Conservation (phyloP, 495 filamentous ascomycete genomes). For the Penicillium simplicissimum region DNA sequence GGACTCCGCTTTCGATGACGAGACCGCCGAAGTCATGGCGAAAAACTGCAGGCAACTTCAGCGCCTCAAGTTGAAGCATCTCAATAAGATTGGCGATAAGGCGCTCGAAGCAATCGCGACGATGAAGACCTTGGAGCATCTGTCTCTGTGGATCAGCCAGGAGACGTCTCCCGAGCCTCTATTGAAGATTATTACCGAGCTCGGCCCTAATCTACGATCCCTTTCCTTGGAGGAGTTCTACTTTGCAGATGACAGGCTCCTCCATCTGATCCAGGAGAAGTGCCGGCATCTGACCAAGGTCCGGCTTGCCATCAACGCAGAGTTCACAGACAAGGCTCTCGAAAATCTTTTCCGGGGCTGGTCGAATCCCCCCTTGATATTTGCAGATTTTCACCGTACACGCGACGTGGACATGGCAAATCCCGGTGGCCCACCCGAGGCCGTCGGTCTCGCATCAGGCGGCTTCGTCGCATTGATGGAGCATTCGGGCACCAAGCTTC, state of each 20-base stretch:
- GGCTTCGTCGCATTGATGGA: constrained; percentile 79
- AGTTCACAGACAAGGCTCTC: constrained; percentile 72
- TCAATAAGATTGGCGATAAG: constrained; percentile 50
- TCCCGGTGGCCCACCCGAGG: constrained; percentile 55
- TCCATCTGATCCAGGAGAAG: constrained; percentile 62
- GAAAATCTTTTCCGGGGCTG: constrained; percentile 70
- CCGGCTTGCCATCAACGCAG: constrained; percentile 71
- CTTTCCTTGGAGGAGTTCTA: constrained; percentile 67
- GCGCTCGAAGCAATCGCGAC: constrained; percentile 54
- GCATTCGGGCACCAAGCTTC: constrained; percentile 69
- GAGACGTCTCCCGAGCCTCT: constrained; percentile 57
- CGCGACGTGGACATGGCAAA: constrained; percentile 73
- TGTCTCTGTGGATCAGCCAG: constrained; percentile 65
- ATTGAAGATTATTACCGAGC: constrained; percentile 54
- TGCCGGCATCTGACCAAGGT: constrained; percentile 72
- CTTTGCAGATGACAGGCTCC: constrained; percentile 58
- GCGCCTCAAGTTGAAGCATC: constrained; percentile 70
- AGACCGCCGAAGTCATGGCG: constrained; percentile 58
- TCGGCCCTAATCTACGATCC: constrained; percentile 66
- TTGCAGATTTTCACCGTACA: constrained; percentile 70
- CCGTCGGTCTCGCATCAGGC: constrained; percentile 67
- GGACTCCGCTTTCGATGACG: constrained; percentile 71
- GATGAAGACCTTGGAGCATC: constrained; percentile 62
- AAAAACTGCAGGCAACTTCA: constrained; percentile 61
- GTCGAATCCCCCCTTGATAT: constrained; percentile 67